Evolutionary conservation across 495 filamentous ascomycete genomes (phyloP).

Genomic region (Neurospora cerealis): DNA sequence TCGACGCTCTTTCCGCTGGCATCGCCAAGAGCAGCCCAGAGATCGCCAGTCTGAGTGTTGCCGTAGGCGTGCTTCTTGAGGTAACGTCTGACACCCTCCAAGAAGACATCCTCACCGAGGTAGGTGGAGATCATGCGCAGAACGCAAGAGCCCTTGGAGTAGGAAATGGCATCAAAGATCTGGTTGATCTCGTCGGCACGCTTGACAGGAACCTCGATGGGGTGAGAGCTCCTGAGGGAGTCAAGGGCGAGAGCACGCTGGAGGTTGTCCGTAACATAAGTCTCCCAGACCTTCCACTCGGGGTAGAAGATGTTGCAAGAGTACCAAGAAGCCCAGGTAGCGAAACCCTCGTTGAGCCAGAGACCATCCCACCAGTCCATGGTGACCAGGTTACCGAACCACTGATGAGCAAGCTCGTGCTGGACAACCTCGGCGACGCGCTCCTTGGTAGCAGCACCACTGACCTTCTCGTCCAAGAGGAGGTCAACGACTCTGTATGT

Average conservation of each 20-base stretch:
- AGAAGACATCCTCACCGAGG: slow-evolving; percentile 83
- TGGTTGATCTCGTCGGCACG: slow-evolving; percentile 93
- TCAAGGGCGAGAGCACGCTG: slow-evolving; percentile 82
- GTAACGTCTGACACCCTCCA: slow-evolving; percentile 86
- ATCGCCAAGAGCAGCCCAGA: slow-evolving; percentile 83
- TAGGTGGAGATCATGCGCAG: slow-evolving; percentile 96
- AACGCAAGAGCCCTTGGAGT: slow-evolving; percentile 92
- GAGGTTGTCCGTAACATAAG: slow-evolving; percentile 82
- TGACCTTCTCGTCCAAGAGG: slow-evolving; percentile 83
- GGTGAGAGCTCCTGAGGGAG: slow-evolving; percentile 87
- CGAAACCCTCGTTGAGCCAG: slow-evolving; percentile 98
- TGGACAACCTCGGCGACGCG: slow-evolving; percentile 89
- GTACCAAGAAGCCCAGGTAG: slow-evolving; percentile 75
- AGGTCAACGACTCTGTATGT: slow-evolving; percentile 91
- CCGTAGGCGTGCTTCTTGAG: slow-evolving; percentile 91
- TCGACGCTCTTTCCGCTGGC: slow-evolving; percentile 86
- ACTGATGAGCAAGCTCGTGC: slow-evolving; percentile 97
- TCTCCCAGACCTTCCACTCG: slow-evolving; percentile 98
- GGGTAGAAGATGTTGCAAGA: slow-evolving; percentile 83
- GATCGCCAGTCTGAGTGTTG: slow-evolving; percentile 74
- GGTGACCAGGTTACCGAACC: slow-evolving; percentile 97
- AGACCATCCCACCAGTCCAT: slow-evolving; percentile 99
- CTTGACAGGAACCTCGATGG: slow-evolving; percentile 95
- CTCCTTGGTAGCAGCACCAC: slow-evolving; percentile 86
- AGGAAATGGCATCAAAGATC: slow-evolving; percentile 97